These are phyloP conservation scores for Fusarium veterinarium DNA, from an alignment of 2,329 filamentous ascomycete species.

Conservation along the genomic window DNA sequence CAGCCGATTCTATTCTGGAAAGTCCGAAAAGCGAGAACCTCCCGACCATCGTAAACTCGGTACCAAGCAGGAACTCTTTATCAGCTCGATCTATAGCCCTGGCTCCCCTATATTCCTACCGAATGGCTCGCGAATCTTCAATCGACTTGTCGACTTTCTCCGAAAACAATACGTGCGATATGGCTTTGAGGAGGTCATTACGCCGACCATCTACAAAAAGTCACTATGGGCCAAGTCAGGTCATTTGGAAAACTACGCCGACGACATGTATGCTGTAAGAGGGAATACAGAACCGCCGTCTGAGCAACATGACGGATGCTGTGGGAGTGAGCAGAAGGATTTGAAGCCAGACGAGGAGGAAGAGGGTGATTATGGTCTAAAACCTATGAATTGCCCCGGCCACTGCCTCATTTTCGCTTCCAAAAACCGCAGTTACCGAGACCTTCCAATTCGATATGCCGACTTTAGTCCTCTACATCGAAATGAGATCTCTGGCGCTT, in stretches of 20 bases:
- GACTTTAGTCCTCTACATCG: conserved; percentile 90
- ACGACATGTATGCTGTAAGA: conserved; percentile 90
- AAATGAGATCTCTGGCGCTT: conserved; percentile 84
- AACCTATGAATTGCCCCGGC: conserved; percentile 94
- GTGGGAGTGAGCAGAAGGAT: conserved; percentile 47
- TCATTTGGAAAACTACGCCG: conserved; percentile 88
- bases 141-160: conserved; percentile 83
- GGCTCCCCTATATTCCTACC: conserved; percentile 88
- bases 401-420: conserved; percentile 87
- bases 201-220: conserved; percentile 91
- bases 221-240: conserved; percentile 87
- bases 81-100: conserved; percentile 81
- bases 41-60: conserved; percentile 71
- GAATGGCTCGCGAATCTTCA: conserved; percentile 84
- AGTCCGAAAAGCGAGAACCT: conserved; percentile 47
- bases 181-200: conserved; percentile 89
- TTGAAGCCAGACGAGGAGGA: conserved; percentile 62
- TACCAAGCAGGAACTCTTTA: conserved; percentile 79
- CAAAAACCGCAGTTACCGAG: conserved; percentile 78
- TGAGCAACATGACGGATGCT: conserved; percentile 39
- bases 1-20: conserved; percentile 48
- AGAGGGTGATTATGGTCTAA: conserved; percentile 81
- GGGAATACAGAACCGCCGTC: conserved; percentile 54
- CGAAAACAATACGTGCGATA: conserved; percentile 86
- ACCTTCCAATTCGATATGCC: conserved; percentile 85